A percentile compares a stretch with the other conserved stretches of the same genome.
phyloP scores from a whole-genome alignment of 208 protist species.

The Borovskyia barvae region DNA sequence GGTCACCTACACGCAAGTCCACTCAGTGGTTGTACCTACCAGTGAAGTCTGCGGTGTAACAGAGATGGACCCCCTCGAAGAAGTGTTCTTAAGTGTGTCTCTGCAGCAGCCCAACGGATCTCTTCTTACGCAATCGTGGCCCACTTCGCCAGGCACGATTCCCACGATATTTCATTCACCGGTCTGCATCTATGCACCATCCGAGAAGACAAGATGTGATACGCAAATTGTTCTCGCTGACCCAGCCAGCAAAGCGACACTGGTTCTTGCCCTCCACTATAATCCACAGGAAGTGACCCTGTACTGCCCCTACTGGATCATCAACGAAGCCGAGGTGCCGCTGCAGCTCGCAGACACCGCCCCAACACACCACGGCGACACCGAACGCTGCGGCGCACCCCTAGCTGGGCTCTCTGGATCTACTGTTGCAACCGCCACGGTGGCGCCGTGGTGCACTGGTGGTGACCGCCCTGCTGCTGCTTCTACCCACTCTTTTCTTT shows the following conservation, averaged over 20 bases:
- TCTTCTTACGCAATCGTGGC: conserved; percentile 24
- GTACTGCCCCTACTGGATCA: conserved; percentile 61
- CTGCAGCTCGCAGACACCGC: conserved; percentile 45
- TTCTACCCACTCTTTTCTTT: conserved; percentile 21
- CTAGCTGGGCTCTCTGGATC: conserved; percentile 15
- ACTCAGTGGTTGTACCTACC: conserved; percentile 27
- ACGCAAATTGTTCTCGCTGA: conserved; percentile 29
- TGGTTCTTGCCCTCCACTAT: conserved; percentile 54
- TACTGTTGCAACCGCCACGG: conserved; percentile 18
- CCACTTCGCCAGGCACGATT: not conserved
- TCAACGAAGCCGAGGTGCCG: conserved; percentile 49
- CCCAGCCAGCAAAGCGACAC: conserved; percentile 25
- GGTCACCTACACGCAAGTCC: conserved; percentile 35
- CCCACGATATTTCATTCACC: conserved; percentile 15
- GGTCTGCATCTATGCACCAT: conserved; percentile 32
- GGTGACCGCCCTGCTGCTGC: not conserved
- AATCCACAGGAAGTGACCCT: conserved; percentile 31
- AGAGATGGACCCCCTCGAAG: conserved; percentile 62
- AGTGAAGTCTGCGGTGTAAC: conserved; percentile 36
- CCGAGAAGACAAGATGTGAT: conserved; percentile 10
- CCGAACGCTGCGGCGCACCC: conserved; percentile 2
- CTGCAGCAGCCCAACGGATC: conserved; percentile 58
- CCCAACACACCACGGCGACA: not conserved
- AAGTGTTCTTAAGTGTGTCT: conserved; percentile 53
- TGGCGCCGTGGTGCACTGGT: not conserved